Base-by-base conservation (phyloP, 345 rosid genomes). In the Melaleuca quinquenervia region DNA sequence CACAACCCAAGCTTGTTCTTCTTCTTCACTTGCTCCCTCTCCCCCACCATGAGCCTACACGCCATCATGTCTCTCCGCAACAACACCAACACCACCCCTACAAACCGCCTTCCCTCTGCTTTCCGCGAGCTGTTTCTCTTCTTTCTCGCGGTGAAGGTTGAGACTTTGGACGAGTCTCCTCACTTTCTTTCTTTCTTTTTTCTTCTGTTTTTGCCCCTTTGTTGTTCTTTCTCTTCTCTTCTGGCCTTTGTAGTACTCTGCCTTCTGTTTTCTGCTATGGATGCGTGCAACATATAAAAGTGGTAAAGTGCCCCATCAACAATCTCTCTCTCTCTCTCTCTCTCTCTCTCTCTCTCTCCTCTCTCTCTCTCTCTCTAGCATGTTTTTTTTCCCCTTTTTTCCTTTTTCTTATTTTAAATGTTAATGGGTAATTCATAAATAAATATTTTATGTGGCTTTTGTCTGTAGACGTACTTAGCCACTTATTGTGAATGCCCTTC, bases 201-300 rank as follows among this genome's bases (percentile, higher is more conserved):
- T 64, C 52, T 29, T 76, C 15, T 52, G 58, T 11, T 84, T 52
- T 48, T 11, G 24, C 41, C 82, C 60, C 76, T 84, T 53, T 50
- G 74, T 41, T 56, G 60, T 78, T 53, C 56, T 50, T 82, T 51
- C 53, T 84, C 52, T 60, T 82, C 26, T 82, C 83, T 50, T 26
- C 56, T 78, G 83, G 70, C 27, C 76, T 56, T 76, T 82, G 84
- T 27, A 82, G 49, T 53, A 50, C 84, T 56, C 58, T 49, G 49
- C 80, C 87, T 50, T 82, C 84, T 82, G 84, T 86, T 86, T 85
- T 86, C 85, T 87, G 92, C 90, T 91, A 87, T 90, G 92, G 95
- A 93, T 93, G 95, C 93, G 94, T 92, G 95, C 95, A 90, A 92
- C 91, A 90, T 90, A 86, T 89, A 91, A 92, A 92, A 89, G 91